phyloP scores from a whole-genome alignment of 1,139 yeast genomes.

The Hyphopichia buzzinii region DNA sequence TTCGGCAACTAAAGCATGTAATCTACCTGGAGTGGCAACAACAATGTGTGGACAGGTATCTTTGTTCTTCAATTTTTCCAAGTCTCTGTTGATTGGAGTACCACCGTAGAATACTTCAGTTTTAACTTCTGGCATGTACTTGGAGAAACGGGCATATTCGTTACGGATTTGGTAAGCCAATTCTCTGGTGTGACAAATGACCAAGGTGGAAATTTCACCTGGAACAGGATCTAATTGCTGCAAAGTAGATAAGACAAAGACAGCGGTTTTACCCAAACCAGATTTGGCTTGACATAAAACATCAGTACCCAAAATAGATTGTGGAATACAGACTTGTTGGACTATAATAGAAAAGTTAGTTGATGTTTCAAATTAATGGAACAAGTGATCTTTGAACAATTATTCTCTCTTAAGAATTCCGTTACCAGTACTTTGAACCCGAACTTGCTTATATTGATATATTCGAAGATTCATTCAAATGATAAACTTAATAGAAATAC shows the following conservation, averaged over 20 bases:
- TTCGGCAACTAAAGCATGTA: conserved; percentile 90
- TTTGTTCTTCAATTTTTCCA: conserved; percentile 84
- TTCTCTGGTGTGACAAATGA: conserved; percentile 97
- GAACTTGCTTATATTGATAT: too few species aligned
- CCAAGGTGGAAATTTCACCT: conserved; percentile 93
- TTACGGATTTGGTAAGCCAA: conserved; percentile 97
- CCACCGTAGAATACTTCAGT: conserved; percentile 99
- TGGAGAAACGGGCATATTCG: conserved; percentile 96
- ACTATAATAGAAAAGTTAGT: conserved; percentile 51
- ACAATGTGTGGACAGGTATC: conserved; percentile 96
- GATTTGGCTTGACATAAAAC: conserved; percentile 99
- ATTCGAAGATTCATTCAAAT: too few species aligned
- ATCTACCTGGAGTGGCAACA: conserved; percentile 98
- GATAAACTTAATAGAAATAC: too few species aligned
- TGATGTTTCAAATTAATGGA: conserved; percentile 1
- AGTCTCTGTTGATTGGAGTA: conserved; percentile 81
- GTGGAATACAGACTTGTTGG: conserved; percentile 98
- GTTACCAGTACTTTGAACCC: too few species aligned
- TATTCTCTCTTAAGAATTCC: not conserved
- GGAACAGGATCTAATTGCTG: conserved; percentile 98
- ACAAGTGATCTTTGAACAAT: not conserved
- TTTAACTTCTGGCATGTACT: conserved; percentile 96
- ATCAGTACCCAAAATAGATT: conserved; percentile 96
- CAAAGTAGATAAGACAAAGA: conserved; percentile 90
- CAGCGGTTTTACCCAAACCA: conserved; percentile 99